A percentile compares a stretch with the other conserved stretches of the same genome.
These are phyloP conservation scores for Colletotrichum cuscutae DNA, from an alignment of 2,329 filamentous ascomycete species.

Conservation along the genomic window DNA sequence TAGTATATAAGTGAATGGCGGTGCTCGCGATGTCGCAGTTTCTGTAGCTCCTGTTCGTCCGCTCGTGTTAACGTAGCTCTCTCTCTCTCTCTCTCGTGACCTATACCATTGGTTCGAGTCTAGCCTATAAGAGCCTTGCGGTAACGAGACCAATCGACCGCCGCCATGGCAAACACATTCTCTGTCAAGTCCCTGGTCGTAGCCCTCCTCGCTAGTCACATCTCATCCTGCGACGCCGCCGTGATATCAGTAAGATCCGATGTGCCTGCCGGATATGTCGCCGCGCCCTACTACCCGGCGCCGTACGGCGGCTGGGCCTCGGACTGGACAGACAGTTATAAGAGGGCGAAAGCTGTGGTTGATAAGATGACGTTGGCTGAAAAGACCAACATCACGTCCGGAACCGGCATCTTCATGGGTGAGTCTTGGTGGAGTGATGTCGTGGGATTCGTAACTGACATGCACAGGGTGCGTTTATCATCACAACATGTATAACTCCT, in stretches of 20 bases:
- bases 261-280: slow-evolving; percentile 46
- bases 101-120: neutral
- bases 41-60: neutral
- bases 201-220: slow-evolving; percentile 20
- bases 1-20: neutral
- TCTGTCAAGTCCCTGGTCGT: slow-evolving; percentile 20
- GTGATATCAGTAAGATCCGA: slow-evolving; percentile 19
- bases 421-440: slow-evolving; percentile 23
- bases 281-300: slow-evolving; percentile 76
- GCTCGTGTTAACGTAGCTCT: neutral
- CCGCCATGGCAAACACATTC: slow-evolving; percentile 6
- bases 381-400: slow-evolving; percentile 81
- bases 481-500: neutral
- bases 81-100: neutral
- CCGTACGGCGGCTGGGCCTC: slow-evolving; percentile 77
- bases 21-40: neutral
- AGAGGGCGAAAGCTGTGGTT: slow-evolving; percentile 75
- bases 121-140: neutral
- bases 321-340: slow-evolving; percentile 76
- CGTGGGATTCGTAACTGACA: slow-evolving; percentile 23
- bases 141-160: neutral
- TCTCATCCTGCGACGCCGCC: slow-evolving; percentile 16
- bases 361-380: slow-evolving; percentile 82
- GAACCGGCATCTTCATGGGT: slow-evolving; percentile 78
- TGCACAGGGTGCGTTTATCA: slow-evolving; percentile 37